A percentile compares a stretch with the other conserved stretches of the same genome.
These are phyloP conservation scores for Picea sitchensis DNA, from an alignment of 75 land plant genomes.

Conservation along the genomic window DNA sequence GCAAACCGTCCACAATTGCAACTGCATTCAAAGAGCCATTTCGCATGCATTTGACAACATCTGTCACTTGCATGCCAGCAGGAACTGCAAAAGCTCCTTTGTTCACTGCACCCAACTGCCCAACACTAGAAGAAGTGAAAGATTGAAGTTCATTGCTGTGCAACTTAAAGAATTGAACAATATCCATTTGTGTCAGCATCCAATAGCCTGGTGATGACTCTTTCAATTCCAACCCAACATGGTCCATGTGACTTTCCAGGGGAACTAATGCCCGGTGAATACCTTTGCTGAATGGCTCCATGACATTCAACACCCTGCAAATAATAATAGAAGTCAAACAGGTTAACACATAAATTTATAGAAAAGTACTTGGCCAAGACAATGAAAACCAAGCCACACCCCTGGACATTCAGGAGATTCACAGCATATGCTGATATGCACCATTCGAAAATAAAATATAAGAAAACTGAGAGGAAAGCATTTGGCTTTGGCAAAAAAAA, in stretches of 20 bases:
- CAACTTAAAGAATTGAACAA: constrained; percentile 50
- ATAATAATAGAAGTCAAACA: not conserved
- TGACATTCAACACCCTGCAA: constrained; percentile 65
- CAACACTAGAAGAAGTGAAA: constrained; percentile 27
- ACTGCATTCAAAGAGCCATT: constrained; percentile 64
- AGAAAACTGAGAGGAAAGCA: no score
- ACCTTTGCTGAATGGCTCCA: constrained; percentile 95
- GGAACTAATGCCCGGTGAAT: constrained; percentile 87
- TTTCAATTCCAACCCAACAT: constrained; percentile 52
- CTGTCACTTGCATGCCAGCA: constrained; percentile 43
- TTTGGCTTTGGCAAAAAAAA: not conserved
- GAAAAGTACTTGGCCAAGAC: not conserved
- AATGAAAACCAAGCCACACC: no score
- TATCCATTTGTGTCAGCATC: constrained; percentile 89
- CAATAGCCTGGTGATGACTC: constrained; percentile 76
- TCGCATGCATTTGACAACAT: constrained; percentile 67
- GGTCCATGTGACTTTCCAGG: constrained; percentile 46
- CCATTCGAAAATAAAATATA: not conserved
- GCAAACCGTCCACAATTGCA: constrained; percentile 55
- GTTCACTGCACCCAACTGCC: constrained; percentile 50
- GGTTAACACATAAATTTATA: not conserved
- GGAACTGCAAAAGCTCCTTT: constrained; percentile 55
- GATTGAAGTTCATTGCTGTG: constrained; percentile 29
- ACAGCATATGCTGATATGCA: no score
- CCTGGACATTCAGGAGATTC: no score